Conservation (phyloP, 306 rosid genomes). For the Biancaea sappan region DNA sequence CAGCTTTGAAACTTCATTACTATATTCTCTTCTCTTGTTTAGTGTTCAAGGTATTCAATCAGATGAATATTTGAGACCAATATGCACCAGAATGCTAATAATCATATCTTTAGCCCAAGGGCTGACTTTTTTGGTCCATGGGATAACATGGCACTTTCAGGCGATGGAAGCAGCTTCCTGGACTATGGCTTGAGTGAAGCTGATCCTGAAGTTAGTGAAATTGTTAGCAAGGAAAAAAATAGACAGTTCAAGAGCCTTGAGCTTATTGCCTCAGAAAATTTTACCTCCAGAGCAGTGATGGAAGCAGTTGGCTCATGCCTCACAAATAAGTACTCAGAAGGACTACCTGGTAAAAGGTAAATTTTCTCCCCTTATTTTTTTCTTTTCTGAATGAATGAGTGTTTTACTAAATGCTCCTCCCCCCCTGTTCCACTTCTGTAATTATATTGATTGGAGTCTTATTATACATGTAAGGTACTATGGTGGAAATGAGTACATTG, state of each 20-base stretch:
- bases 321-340: constrained; percentile 95
- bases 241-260: constrained; percentile 90
- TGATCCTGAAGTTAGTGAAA: constrained; percentile 77
- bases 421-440: not conserved
- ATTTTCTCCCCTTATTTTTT: not conserved
- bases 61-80: not conserved
- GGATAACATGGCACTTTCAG: constrained; percentile 40
- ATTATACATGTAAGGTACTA: constrained; percentile 63
- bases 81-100: not conserved
- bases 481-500: constrained; percentile 95
- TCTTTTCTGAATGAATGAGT: not conserved
- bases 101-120: not conserved
- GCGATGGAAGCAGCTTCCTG: constrained; percentile 55
- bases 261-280: constrained; percentile 98
- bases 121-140: constrained; percentile 10
- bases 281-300: constrained; percentile 93
- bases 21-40: not conserved
- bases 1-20: not conserved
- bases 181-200: constrained; percentile 77
- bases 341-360: constrained; percentile 95
- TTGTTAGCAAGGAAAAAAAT: constrained; percentile 73
- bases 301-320: constrained; percentile 98
- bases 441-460: constrained; percentile 18
- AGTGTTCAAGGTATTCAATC: constrained; percentile 20
- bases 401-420: constrained; percentile 4